Base-by-base conservation (phyloP, 192 early-diverging fungal species). In the Coemansia sp. region DNA sequence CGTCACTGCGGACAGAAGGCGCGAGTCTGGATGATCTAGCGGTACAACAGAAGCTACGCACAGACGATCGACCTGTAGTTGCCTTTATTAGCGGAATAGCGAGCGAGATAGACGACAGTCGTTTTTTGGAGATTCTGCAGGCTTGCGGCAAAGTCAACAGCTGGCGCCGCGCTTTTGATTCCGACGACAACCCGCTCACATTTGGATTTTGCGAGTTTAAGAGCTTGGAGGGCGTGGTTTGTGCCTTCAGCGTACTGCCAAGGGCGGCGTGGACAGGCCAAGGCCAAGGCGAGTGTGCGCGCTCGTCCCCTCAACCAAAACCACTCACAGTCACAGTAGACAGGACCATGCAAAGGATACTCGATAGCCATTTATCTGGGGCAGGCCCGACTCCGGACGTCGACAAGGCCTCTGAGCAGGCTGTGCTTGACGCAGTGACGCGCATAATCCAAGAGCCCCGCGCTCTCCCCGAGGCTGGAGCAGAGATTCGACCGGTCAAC, bases 131-230 rank as follows among this genome's bases (percentile, higher is more conserved):
- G 63, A 57, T 80, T 11, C 36, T 80, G 45, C 28, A 33, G 20
- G 65, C 63, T 9, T 80, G 72, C 12, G 72, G 77, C 16, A 35
- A 70, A 14, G 55, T 80, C 37, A 56, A 13, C 16, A 71, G 43
- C 61, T 80, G 77, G 72, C 53, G 37, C 14, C 68, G 77, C 7
- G 72, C 67, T 5, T 45, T 42, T 25, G 61, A 61, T 33, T 61
- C 72, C 1, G 60, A 75, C 12, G 77, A 64, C 3, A 60, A 58
- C 28, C 77, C 72, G 21, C 65, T 71, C 38, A 41, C 61, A n/a
- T 80, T 80, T 68, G 77, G 77, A 5, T 80, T 80, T 57, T 80
- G 77, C 66, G 77, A 75, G 35, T 80, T 75, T 41, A 33, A 59
- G n/a, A 50, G 36, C 21, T 33, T 57, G 20, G 35, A 66, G 3